A percentile compares a stretch with the other conserved stretches of the same genome.
Conservation (phyloP, 2,329 filamentous ascomycete species). For the Cadophora sp. region DNA sequence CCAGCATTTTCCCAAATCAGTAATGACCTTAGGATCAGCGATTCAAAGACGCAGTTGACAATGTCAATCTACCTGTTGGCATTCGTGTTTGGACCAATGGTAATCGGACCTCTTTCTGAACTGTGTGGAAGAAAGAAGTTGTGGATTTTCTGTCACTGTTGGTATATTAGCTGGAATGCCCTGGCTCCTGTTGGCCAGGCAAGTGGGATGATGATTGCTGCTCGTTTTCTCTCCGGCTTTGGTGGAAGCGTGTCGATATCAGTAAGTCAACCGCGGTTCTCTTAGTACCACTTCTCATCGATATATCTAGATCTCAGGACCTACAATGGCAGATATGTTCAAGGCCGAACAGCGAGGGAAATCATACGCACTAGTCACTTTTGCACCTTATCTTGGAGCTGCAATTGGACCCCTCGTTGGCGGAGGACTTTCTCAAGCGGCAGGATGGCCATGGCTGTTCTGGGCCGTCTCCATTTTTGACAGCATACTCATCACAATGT, state of each 20-base stretch:
- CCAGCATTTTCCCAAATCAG: slow-evolving; percentile 54
- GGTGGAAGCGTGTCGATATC: slow-evolving; percentile 52
- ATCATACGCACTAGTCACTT: slow-evolving; percentile 43
- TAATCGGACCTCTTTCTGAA: slow-evolving; percentile 56
- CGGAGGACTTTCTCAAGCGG: slow-evolving; percentile 51
- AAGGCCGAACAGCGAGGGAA: slow-evolving; percentile 48
- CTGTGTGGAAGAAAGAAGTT: slow-evolving; percentile 51
- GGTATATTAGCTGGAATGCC: slow-evolving; percentile 60
- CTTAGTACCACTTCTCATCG: not conserved
- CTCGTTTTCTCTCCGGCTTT: slow-evolving; percentile 53
- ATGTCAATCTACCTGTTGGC: slow-evolving; percentile 55
- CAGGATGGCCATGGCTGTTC: slow-evolving; percentile 61
- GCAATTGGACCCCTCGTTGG: slow-evolving; percentile 52
- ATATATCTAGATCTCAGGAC: not conserved
- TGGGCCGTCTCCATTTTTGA: slow-evolving; percentile 54
- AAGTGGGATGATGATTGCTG: slow-evolving; percentile 49
- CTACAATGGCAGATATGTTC: slow-evolving; percentile 15
- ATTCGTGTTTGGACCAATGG: slow-evolving; percentile 53
- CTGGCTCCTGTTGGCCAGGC: slow-evolving; percentile 52
- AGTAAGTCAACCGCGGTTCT: slow-evolving; percentile 46
- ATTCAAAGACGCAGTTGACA: slow-evolving; percentile 49
- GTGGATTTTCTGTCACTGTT: slow-evolving; percentile 51
- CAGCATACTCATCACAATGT: slow-evolving; percentile 50
- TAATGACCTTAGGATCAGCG: slow-evolving; percentile 56
- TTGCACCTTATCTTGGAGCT: slow-evolving; percentile 67